Evolutionary conservation across 768 basidiomycete species (phyloP).

Genomic region (Kwoniella dejecticola): DNA sequence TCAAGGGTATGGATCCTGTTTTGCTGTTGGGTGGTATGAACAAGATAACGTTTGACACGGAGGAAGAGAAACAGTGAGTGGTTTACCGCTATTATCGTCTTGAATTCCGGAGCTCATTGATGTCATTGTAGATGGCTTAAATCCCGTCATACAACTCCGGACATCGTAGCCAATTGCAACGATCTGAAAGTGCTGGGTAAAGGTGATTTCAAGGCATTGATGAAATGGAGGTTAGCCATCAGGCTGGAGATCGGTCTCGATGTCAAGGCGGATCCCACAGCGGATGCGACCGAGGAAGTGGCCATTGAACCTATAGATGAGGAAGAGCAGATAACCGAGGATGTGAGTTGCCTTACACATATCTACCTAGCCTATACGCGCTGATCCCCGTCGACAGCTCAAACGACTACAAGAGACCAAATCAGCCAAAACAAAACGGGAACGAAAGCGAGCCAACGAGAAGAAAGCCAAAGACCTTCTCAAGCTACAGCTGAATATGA

Average conservation of each 20-base stretch:
- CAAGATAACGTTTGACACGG: constrained; percentile 72
- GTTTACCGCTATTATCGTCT: too few relatives aligned
- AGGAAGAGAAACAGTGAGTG: constrained; percentile 81
- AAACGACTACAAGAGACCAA: constrained; percentile 78
- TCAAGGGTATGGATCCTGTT: constrained; percentile 72
- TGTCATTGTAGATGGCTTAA: constrained; percentile 66
- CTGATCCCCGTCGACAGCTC: too few relatives aligned
- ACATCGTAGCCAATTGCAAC: constrained; percentile 77
- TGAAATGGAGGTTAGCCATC: constrained; percentile 86
- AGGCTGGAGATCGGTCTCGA: constrained; percentile 91
- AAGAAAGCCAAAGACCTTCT: constrained; percentile 82
- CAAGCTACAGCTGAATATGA: constrained; percentile 96
- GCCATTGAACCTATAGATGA: constrained; percentile 67
- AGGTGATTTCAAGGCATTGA: constrained; percentile 88
- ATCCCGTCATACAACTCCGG: constrained; percentile 70
- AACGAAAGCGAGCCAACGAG: constrained; percentile 83
- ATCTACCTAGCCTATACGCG: too few relatives aligned
- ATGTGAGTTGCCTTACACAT: constrained; percentile 61
- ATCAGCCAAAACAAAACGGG: constrained; percentile 70
- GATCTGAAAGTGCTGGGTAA: constrained; percentile 97
- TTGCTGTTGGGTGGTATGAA: constrained; percentile 70
- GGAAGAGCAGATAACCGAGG: constrained; percentile 83
- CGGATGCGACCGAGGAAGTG: constrained; percentile 70
- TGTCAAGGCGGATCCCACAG: constrained; percentile 69
- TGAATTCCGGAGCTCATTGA: constrained; percentile 1